Evolutionary conservation across 2,329 filamentous ascomycete genomes (phyloP), one percentile per base, ranked within the genome.

Genomic region (Periglandula ipomoeae): DNA sequence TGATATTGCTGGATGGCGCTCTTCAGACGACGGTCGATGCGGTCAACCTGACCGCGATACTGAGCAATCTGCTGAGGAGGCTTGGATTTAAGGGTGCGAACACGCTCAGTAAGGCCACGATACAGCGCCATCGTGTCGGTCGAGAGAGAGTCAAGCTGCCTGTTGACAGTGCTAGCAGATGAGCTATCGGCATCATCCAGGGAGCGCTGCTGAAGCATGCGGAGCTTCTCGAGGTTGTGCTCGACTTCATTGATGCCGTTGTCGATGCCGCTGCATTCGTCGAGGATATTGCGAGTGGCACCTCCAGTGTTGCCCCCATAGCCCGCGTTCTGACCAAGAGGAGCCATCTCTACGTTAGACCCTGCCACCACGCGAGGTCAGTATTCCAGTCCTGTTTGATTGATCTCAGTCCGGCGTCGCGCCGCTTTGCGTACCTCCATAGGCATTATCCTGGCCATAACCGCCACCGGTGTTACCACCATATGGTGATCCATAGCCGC

Each of bases 111-210:
- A 50, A 97, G 78, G 51, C 77, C 79, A 53, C 87, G 84, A 74
- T 95, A 95, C 48, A 83, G 75, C 46, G 79, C 79, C 82, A 95
- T 94, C 57, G 90, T 91, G 55, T 91, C 84, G 40, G 83, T 76
- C 56, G 82, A 85, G 50, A 90, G 75, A 49, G 73, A 70, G 54
- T 94, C 87, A 55, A 96, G 79, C 59, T 86, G 78, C 53, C 78
- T 78, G 58, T 81, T 79, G 40, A 78, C 78, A 52, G 79, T 74
- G 59, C 82, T 85, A 47, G 81, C 79, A 44, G 77, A 72, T 38
- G 80, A 81, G 58, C 82, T 83, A 62, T 90, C 86, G 52, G 85
- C 81, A 59, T 89, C 86, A 60, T 82, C 79, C 55, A 95, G 79
- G 30, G 83, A 79, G 53, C 81, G 76, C 61, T 79, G 78, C 64